A percentile compares a stretch with the other conserved stretches of the same genome.
Conservation (phyloP, 495 filamentous ascomycete genomes). For the Aspergillus olivimuriae region DNA sequence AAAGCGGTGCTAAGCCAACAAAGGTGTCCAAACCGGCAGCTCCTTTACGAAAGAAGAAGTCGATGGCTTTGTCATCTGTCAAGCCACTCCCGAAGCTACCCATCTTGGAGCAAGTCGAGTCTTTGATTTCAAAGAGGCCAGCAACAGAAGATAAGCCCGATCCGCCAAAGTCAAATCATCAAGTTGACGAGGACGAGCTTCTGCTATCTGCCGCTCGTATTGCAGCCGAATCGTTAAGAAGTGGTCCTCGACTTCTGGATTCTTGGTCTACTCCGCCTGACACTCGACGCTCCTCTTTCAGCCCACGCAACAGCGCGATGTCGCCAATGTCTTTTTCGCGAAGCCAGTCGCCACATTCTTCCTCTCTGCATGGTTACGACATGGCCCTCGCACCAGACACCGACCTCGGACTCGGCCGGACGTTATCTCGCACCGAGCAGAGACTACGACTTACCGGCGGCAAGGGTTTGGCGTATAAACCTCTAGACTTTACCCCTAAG, state of each 20-base stretch:
- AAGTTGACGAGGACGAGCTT: conserved; percentile 40
- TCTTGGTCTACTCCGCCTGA: conserved; percentile 15
- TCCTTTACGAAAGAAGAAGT: conserved; percentile 21
- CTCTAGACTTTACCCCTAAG: conserved; percentile 27
- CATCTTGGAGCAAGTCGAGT: conserved; percentile 28
- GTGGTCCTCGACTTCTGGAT: conserved; percentile 30
- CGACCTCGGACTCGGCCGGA: conserved; percentile 30
- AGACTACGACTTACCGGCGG: conserved; percentile 34
- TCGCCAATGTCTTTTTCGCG: conserved; percentile 17
- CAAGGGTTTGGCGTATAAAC: conserved; percentile 37
- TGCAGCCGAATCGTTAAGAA: conserved; percentile 33
- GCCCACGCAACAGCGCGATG: conserved; percentile 22
- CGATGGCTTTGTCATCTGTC: conserved; percentile 28
- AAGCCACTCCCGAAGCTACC: conserved; percentile 35
- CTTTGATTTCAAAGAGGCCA: conserved; percentile 20
- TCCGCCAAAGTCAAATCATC: conserved; percentile 15
- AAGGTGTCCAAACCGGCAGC: conserved; percentile 17
- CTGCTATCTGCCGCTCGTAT: conserved; percentile 38
- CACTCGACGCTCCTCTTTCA: conserved; percentile 19
- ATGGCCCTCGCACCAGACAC: conserved; percentile 34
- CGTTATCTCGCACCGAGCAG: conserved; percentile 37
- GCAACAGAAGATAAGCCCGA: conserved; percentile 15
- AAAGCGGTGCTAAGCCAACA: conserved; percentile 17
- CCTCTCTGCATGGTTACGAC: conserved; percentile 28
- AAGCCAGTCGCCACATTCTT: conserved; percentile 26